Evolutionary conservation across 768 basidiomycete species (phyloP).

Genomic region (Lepiota brunneoincarnata): DNA sequence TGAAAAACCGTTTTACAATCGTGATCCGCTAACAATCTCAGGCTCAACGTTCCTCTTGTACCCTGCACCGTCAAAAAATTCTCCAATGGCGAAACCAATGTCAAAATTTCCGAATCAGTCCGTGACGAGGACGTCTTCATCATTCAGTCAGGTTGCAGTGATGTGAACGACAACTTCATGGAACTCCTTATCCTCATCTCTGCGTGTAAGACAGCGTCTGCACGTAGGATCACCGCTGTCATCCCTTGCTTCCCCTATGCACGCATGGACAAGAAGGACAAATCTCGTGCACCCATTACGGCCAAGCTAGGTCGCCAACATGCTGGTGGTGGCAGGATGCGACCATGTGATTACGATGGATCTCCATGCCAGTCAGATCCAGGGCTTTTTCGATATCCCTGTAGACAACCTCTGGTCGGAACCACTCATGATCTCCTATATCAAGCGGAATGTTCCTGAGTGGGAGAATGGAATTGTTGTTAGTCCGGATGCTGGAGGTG

Average conservation of each 20-base stretch:
- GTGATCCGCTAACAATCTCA: slow-evolving; percentile 49
- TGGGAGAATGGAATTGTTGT: slow-evolving; percentile 91
- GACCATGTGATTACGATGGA: slow-evolving; percentile 99
- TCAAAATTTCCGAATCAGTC: slow-evolving; percentile 92
- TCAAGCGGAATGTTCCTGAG: slow-evolving; percentile 80
- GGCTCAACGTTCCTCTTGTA: slow-evolving; percentile 85
- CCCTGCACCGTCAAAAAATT: slow-evolving; percentile 87
- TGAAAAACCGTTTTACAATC: slow-evolving; percentile 23
- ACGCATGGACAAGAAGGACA: slow-evolving; percentile 98
- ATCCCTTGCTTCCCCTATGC: slow-evolving; percentile 98
- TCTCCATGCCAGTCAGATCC: slow-evolving; percentile 95
- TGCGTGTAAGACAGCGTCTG: slow-evolving; percentile 95
- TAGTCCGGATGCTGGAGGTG: slow-evolving; percentile 96
- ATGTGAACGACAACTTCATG: slow-evolving; percentile 97
- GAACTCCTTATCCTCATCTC: slow-evolving; percentile 98
- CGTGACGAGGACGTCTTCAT: slow-evolving; percentile 99
- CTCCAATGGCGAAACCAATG: slow-evolving; percentile 93
- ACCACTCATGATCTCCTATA: slow-evolving; percentile 91
- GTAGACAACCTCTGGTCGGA: slow-evolving; percentile 98
- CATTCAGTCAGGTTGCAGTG: slow-evolving; percentile 85
- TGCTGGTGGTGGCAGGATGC: slow-evolving; percentile 95
- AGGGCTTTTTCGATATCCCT: slow-evolving; percentile 98
- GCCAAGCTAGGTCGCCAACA: slow-evolving; percentile 98
- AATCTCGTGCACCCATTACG: slow-evolving; percentile 92
- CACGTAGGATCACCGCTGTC: slow-evolving; percentile 93